Percentiles rank a stretch among this genome's conserved stretches.
Evolutionary conservation across 2,329 filamentous ascomycete species (phyloP).

Genomic region (Monilinia fructigena): DNA sequence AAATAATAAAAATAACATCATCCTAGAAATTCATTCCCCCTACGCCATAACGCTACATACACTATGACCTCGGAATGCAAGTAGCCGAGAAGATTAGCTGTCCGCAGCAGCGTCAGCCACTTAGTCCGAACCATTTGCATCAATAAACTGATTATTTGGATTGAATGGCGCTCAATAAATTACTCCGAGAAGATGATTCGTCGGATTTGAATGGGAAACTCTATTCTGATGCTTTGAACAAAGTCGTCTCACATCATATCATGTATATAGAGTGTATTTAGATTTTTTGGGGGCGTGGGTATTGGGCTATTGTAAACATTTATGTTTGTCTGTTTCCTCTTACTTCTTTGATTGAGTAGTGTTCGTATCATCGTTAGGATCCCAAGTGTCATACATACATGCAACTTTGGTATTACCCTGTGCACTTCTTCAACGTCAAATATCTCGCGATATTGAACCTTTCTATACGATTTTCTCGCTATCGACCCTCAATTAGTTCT

Average conservation of each 20-base stretch:
- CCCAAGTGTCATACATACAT: constrained; percentile 2
- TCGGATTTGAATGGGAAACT: not conserved
- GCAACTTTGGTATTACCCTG: not conserved
- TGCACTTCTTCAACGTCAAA: not conserved
- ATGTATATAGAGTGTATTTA: not conserved
- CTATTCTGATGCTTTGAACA: not conserved
- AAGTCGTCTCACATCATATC: not conserved
- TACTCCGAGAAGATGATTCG: not conserved
- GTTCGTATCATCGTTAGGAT: constrained; percentile 3
- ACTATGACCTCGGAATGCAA: not conserved
- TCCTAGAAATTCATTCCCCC: not conserved
- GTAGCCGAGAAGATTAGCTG: not conserved
- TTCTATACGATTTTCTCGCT: not conserved
- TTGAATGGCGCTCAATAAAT: not conserved
- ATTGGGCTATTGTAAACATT: not conserved
- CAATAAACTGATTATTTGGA: not conserved
- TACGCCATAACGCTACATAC: not conserved
- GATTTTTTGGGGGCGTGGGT: not conserved
- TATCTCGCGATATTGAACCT: not conserved
- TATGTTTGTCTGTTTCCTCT: constrained; percentile 1
- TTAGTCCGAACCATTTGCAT: not conserved
- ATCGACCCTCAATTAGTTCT: not conserved
- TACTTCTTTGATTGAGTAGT: not conserved
- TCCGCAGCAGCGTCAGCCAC: constrained; percentile 14
- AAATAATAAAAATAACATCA: not conserved